A percentile compares a stretch with the other conserved stretches of the same genome.
Conservation (phyloP, 345 rosid species). For the Salix purpurea region DNA sequence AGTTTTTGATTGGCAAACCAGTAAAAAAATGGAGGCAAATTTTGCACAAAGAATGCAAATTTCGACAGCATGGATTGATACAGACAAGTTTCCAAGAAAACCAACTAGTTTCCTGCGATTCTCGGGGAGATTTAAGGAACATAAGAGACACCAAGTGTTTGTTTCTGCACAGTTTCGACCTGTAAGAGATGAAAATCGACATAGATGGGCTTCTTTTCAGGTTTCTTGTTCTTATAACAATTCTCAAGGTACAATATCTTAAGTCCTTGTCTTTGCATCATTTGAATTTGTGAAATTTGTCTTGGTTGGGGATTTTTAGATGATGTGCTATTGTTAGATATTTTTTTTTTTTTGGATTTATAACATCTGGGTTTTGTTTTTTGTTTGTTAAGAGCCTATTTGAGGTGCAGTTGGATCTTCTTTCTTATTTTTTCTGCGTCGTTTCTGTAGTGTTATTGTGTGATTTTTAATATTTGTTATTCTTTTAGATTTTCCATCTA, state of each 20-base stretch:
- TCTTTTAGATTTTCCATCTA: not conserved
- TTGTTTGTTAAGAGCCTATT: not conserved
- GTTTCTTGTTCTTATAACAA: not conserved
- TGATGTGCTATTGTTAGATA: not conserved
- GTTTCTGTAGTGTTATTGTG: not conserved
- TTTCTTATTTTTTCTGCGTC: not conserved
- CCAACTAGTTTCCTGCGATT: not conserved
- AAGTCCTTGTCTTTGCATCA: not conserved
- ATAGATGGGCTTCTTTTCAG: not conserved
- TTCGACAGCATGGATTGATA: not conserved
- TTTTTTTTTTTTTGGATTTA: not conserved
- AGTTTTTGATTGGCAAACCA: not conserved
- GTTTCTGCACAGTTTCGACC: not conserved
- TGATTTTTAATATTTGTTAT: not conserved
- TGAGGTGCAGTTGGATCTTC: not conserved
- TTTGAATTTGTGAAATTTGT: not conserved
- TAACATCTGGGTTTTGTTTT: not conserved
- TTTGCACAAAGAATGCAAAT: not conserved
- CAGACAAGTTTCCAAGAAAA: not conserved
- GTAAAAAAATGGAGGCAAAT: not conserved
- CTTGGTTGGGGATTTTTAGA: not conserved
- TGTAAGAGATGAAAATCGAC: not conserved
- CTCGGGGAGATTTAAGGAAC: not conserved
- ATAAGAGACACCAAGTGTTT: not conserved
- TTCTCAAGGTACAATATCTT: not conserved